Conservation (phyloP, 2,329 filamentous ascomycete species). For the Meredithiella fracta region DNA sequence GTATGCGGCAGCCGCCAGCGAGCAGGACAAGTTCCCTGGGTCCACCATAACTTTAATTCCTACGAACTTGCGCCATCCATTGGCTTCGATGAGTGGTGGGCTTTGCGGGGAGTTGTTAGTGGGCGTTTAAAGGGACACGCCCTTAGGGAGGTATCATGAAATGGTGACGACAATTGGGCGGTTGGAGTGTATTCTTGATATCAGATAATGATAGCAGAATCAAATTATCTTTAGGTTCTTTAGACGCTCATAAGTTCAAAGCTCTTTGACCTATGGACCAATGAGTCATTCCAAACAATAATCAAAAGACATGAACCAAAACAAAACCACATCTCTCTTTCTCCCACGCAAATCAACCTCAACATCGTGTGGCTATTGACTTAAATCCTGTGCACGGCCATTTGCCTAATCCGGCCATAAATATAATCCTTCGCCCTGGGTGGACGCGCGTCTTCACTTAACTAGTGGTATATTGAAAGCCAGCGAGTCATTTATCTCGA, state of each 20-base stretch:
- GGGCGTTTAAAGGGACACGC: not conserved
- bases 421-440: not conserved
- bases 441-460: conserved; percentile 3
- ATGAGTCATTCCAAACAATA: too few species aligned
- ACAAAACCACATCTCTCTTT: not conserved
- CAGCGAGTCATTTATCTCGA: not conserved
- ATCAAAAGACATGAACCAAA: too few species aligned
- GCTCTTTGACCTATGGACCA: too few species aligned
- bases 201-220: too few species aligned
- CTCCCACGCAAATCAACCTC: not conserved
- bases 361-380: not conserved
- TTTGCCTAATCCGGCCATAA: not conserved
- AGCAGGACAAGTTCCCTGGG: too few species aligned
- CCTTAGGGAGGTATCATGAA: not conserved
- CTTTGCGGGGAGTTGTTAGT: not conserved
- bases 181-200: too few species aligned
- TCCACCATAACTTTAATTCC: not conserved
- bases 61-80: not conserved
- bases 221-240: too few species aligned
- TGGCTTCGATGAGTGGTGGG: not conserved
- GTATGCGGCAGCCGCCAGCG: too few species aligned
- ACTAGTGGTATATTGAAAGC: not conserved
- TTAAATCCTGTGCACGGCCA: not conserved
- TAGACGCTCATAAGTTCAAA: too few species aligned
- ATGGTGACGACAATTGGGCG: too few species aligned